Percentiles rank a stretch among this genome's conserved stretches.
Conservation (phyloP, 140 eudicot genomes). For the Ambrosia hybrid region DNA sequence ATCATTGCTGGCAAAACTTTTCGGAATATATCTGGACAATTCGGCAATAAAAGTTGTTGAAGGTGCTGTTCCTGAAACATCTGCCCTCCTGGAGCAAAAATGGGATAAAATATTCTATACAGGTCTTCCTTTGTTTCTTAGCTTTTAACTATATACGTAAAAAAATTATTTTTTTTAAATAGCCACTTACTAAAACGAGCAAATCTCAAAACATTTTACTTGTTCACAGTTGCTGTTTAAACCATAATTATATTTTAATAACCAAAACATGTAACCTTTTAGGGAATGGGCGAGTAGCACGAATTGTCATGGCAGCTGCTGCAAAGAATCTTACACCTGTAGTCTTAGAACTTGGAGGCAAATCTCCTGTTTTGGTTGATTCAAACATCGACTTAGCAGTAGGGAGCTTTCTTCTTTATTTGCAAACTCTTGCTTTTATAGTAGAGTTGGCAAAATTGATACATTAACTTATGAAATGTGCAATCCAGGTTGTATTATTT, state of each 20-base stretch:
- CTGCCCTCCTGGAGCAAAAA: constrained; percentile 79
- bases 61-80: constrained; percentile 80
- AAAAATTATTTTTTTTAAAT: not conserved
- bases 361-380: constrained; percentile 87
- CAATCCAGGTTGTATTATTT: not conserved
- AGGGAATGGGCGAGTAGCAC: constrained; percentile 89
- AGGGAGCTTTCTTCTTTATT: constrained; percentile 22
- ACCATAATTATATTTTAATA: constrained; percentile 9
- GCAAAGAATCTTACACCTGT: constrained; percentile 95
- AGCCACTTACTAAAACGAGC: not conserved
- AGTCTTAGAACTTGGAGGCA: constrained; percentile 95
- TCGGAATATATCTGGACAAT: constrained; percentile 68
- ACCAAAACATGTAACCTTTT: constrained; percentile 22
- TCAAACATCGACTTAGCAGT: constrained; percentile 65
- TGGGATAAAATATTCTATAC: constrained; percentile 98
- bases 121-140: constrained; percentile 43
- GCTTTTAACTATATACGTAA: not conserved
- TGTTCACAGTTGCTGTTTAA: not conserved
- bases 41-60: constrained; percentile 80
- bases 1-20: constrained; percentile 62
- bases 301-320: constrained; percentile 87
- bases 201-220: not conserved
- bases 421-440: constrained; percentile 6
- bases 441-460: not conserved
- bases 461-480: not conserved